Base-by-base conservation (phyloP, 108 stramenopile species). In the Nitzschia sp. region DNA sequence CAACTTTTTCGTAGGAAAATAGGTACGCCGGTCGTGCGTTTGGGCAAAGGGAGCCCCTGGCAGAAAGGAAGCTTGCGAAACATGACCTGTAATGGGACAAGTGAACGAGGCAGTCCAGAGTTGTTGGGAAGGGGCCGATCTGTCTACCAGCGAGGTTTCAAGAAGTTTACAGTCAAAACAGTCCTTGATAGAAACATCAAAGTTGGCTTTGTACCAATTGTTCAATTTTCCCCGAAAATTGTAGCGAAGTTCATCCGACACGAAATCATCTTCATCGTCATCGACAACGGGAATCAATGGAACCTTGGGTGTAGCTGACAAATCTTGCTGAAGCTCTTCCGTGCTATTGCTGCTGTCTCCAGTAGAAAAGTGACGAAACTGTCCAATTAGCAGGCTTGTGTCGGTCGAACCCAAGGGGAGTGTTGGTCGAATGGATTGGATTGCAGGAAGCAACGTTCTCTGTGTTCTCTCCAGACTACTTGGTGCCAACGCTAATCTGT, bases 31-130 rank as follows among this genome's bases (percentile, higher is more conserved):
- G 3, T 59, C 57, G 38, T 59, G 38, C 6, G 39, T 19, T 38
- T 51, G 24, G 11, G 25, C 46, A 25, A 50, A 41, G 25, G 15
- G 17, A 17, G 24, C 26, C 7, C 48, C 34, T 8, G 22, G 57
- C 8, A 57, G 29, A 25, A 21, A 10, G 14, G 7, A 26, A 11
- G 66, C 60, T 44, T 58, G 14, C 21, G 53, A 59, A 26, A 6
- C 14, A 26, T 75, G 51, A 8, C 51, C 25, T 8, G 66, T 68
- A 43, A 75, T 26, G 9, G 73, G 73, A 66, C 67, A 67, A 3
- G 42, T 56, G 40, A 75, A 75, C n/a, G 40, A 41, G 12, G 57
- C 44, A 7, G 72, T 73, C 57, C 63, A 73, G 7, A 63, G 43
- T 19, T 54, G 53, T 22, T 63, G 20, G 61, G 21, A 20, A 42